Base-by-base conservation (phyloP, 2,329 filamentous ascomycete genomes). In the Ceratocystis variospora region DNA sequence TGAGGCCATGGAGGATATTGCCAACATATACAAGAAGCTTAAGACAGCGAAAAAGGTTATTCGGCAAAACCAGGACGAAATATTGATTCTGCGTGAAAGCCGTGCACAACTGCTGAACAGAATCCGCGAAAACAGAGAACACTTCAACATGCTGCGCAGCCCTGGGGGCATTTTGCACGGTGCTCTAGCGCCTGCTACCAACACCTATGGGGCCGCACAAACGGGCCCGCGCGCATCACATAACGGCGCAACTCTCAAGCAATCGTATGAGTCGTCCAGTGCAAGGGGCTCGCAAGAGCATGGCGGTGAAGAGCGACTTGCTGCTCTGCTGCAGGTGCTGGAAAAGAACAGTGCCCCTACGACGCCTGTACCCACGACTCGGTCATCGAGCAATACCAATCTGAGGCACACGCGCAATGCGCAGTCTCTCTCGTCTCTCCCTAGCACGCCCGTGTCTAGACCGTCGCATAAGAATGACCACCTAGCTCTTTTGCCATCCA, bases 121-220 rank as follows among this genome's bases (percentile, higher is more conserved):
- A 22, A 96, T 97, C 69, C 85, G 88, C 53, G 90, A 96, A 74
- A 96, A 96, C 73, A 81, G 93, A 69, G 89, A 95, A 73, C 91
- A 96, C 72, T 86, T 96, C 71, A 88, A 89, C 67, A 82, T 83
- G 72, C 83, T 96, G 62, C 87, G 88, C 72, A 87, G 89, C 71
- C 88, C 89, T 1, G 87, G 88, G 15, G 85, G 84, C 63, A 83
- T 84, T 44, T 85, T 85, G 66, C 82, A 88, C 68, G 78, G 82
- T 67, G 80, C 84, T 67, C 76, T 86, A 68, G 85, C 83, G 1
- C 85, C 86, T 70, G 76, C 80, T 77, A 37, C 12, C 12, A 19
- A 62, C 22, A 7, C 57, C 37, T 44, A 61, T 12, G 37, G 61
- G 57, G 5, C 55, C 10, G 17, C 19, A 17, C 61, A 57, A 74